Conservation (phyloP, 257 asterid genomes). For the Leonotis leonurus region DNA sequence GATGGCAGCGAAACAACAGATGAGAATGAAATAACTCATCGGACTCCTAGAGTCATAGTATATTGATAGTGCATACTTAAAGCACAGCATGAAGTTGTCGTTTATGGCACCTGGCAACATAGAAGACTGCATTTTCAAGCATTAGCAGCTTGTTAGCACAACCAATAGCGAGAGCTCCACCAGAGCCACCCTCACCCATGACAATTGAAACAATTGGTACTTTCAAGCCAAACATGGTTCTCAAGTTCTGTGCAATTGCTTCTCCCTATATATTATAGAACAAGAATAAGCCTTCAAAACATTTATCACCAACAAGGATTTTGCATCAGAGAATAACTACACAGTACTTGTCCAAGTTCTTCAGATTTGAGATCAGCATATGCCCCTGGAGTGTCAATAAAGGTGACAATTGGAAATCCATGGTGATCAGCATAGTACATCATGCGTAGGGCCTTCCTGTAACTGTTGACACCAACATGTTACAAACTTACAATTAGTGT, state of each 20-base stretch:
- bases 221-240: conserved; percentile 90
- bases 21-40: background rate
- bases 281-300: conserved; percentile 3
- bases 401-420: conserved; percentile 79
- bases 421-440: conserved; percentile 91
- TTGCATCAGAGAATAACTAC: conserved; percentile 5
- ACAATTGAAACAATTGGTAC: conserved; percentile 83
- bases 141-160: conserved; percentile 83
- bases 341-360: conserved; percentile 70
- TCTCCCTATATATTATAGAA: conserved; percentile 56
- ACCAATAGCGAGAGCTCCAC: conserved; percentile 96
- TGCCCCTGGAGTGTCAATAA: conserved; percentile 95
- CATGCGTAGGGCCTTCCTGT: conserved; percentile 88
- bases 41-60: background rate
- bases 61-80: background rate
- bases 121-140: conserved; percentile 96
- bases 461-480: conserved; percentile 39
- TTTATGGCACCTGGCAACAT: conserved; percentile 73
- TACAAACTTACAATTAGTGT: background rate
- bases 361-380: conserved; percentile 87
- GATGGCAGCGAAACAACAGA: background rate
- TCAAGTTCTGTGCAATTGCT: conserved; percentile 85
- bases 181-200: conserved; percentile 98
- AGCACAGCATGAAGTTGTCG: background rate
- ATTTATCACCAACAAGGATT: conserved; percentile 3